phyloP scores from a whole-genome alignment of 495 filamentous ascomycete genomes.

The Tuber umbilicatum region DNA sequence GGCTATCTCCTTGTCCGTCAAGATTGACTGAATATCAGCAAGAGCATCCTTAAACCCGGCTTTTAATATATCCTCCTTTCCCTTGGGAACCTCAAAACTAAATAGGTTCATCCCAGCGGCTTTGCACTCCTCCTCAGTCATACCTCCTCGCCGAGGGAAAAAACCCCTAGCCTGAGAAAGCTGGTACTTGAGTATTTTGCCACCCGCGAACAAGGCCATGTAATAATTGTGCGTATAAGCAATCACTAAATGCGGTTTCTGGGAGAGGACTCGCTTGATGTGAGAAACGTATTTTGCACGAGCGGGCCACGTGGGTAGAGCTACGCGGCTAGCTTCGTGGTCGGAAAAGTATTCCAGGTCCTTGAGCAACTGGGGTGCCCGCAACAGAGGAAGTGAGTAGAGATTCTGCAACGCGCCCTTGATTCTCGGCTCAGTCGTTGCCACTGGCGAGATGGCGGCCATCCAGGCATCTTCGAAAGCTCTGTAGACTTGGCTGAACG shows the following conservation, averaged over 20 bases:
- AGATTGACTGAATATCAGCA: slow-evolving; percentile 12
- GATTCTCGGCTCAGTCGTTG: slow-evolving; percentile 21
- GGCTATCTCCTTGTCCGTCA: slow-evolving; percentile 30
- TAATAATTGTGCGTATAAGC: slow-evolving; percentile 40
- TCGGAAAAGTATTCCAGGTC: slow-evolving; percentile 32
- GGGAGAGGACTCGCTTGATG: slow-evolving; percentile 20
- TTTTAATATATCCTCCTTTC: slow-evolving; percentile 24
- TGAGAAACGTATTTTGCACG: slow-evolving; percentile 18
- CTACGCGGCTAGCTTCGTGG: slow-evolving; percentile 5
- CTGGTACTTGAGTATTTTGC: slow-evolving; percentile 32
- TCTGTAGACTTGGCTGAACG: slow-evolving; percentile 36
- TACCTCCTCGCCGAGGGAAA: slow-evolving; percentile 27
- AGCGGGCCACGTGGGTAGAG: slow-evolving; percentile 3
- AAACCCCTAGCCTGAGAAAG: slow-evolving; percentile 28
- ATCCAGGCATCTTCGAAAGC: slow-evolving; percentile 38
- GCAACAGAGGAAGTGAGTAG: slow-evolving; percentile 24
- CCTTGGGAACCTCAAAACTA: slow-evolving; percentile 29
- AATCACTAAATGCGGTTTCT: slow-evolving; percentile 36
- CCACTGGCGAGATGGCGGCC: slow-evolving; percentile 5
- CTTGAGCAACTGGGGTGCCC: slow-evolving; percentile 22
- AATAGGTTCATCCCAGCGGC: slow-evolving; percentile 33
- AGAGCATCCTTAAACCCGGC: slow-evolving; percentile 31
- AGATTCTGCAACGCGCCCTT: slow-evolving; percentile 21
- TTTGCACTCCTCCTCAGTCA: slow-evolving; percentile 18
- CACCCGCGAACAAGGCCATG: slow-evolving; percentile 41